Evolutionary conservation across 192 early-diverging fungal genomes (phyloP).

Genomic region (Lunasporangiospora selenospora): DNA sequence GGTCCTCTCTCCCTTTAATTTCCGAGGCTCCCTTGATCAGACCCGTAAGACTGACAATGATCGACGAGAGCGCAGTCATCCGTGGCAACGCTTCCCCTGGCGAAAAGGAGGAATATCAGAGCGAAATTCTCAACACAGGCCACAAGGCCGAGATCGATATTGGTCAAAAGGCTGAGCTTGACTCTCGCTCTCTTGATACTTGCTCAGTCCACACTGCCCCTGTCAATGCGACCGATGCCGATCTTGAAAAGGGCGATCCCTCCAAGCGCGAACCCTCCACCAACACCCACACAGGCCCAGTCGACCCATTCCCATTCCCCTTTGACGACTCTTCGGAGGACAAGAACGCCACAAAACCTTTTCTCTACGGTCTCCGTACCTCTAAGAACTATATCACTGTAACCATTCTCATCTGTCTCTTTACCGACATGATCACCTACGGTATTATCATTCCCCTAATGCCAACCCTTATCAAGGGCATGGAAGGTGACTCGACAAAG

Average conservation of each 20-base stretch:
- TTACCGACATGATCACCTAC: slow-evolving; percentile 62
- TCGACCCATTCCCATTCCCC: not conserved
- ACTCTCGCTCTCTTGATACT: too few relatives aligned
- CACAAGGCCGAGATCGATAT: too few relatives aligned
- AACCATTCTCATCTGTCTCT: slow-evolving; percentile 37
- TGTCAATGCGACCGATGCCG: not conserved
- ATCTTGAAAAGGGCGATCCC: not conserved
- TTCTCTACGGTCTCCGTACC: slow-evolving; percentile 24
- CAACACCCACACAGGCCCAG: not conserved
- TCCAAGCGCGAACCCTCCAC: not conserved
- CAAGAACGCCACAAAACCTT: slow-evolving; percentile 13
- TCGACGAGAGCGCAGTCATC: too few relatives aligned
- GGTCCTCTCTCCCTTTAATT: slow-evolving; percentile 26
- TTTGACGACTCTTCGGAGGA: not conserved
- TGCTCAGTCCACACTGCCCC: not conserved
- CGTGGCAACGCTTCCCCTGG: too few relatives aligned
- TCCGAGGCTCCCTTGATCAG: not conserved
- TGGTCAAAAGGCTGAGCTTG: too few relatives aligned
- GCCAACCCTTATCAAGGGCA: slow-evolving; percentile 67
- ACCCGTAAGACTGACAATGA: not conserved
- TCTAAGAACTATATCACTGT: slow-evolving; percentile 39
- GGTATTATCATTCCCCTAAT: slow-evolving; percentile 76
- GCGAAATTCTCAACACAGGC: too few relatives aligned
- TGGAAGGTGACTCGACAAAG: slow-evolving; percentile 60
- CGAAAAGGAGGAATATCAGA: too few relatives aligned